phyloP scores from a whole-genome alignment of 768 basidiomycete species.

The Gelatoporia subvermispora region DNA sequence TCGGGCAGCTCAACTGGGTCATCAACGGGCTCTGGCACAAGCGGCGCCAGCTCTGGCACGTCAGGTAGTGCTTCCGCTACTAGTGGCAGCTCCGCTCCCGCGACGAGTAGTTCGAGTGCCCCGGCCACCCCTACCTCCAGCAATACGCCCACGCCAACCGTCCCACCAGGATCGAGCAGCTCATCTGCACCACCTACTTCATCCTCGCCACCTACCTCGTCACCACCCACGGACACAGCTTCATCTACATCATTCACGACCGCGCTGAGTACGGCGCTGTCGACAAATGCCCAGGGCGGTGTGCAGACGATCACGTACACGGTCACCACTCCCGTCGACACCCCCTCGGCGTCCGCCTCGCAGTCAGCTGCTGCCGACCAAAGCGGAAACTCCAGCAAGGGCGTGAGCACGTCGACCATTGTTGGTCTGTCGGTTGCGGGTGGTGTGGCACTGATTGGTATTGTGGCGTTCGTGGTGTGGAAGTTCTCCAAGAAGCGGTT shows the following conservation, averaged over 20 bases:
- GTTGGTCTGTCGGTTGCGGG: conserved; percentile 79
- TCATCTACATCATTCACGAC: conserved; percentile 6
- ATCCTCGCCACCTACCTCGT: conserved; percentile 8
- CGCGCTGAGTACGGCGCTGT: conserved; percentile 9
- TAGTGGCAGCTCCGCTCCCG: background rate
- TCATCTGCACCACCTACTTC: background rate
- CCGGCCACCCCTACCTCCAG: background rate
- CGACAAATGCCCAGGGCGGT: conserved; percentile 29
- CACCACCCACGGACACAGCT: conserved; percentile 1
- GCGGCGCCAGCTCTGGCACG: background rate
- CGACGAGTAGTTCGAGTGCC: background rate
- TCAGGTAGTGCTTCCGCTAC: background rate
- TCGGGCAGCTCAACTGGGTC: no score
- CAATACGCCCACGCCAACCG: conserved; percentile 4
- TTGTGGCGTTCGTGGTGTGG: conserved; percentile 78
- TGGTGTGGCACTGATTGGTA: conserved; percentile 66
- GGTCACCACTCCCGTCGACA: conserved; percentile 7
- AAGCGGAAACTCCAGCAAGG: conserved; percentile 20
- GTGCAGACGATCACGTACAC: conserved; percentile 21
- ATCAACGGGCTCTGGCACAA: no score
- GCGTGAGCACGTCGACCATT: conserved; percentile 68
- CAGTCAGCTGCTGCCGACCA: conserved; percentile 22
- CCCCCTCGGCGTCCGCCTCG: conserved; percentile 23
- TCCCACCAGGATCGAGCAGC: background rate
- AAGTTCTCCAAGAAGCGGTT: conserved; percentile 81